Evolutionary conservation across 2,329 filamentous ascomycete species (phyloP), one percentile per base, ranked within the genome.

Genomic region (Diaporthe humulicola): DNA sequence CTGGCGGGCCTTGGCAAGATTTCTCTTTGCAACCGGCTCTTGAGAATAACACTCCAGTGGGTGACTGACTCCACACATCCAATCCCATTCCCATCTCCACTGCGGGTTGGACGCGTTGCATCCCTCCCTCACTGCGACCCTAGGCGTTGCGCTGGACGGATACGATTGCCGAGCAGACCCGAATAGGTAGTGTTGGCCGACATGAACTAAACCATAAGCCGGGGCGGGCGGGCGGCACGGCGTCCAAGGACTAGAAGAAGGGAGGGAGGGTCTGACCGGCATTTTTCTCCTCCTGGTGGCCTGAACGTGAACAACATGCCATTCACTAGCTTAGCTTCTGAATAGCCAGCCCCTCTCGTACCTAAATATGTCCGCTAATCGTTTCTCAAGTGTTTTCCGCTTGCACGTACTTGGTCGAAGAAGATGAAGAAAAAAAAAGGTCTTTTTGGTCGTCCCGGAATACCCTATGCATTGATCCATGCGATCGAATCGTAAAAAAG

Each of bases 391-490:
- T n/a, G n/a, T n/a, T n/a, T n/a, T n/a, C n/a, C n/a, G n/a, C n/a
- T n/a, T n/a, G n/a, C n/a, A n/a, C n/a, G n/a, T n/a, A n/a, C n/a
- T n/a, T n/a, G n/a, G n/a, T n/a, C n/a, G n/a, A n/a, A n/a, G n/a
- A n/a, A n/a, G n/a, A n/a, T n/a, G n/a, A n/a, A n/a, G n/a, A 36
- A 40, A 60, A 60, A n/a, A 36, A 60, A 60, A 38, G 33, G 33
- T 17, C 15, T 58, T 38, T 58, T 38, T 17, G n/a, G 14, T 58
- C 22, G 33, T 10, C 30, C 56, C 56, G 19, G 56, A 38, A 38
- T 36, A 33, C 54, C 54, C 28, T 22, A 58, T 58, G 56, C 56
- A 33, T 10, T 36, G n/a, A n/a, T n/a, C n/a, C 33, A 36, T 36
- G 56, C 56, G n/a, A 33, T 12, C 56, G 33, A 60, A 38, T 25